Evolutionary conservation across 2,329 filamentous ascomycete genomes (phyloP).

Genomic region (Lachnellula hyalina): DNA sequence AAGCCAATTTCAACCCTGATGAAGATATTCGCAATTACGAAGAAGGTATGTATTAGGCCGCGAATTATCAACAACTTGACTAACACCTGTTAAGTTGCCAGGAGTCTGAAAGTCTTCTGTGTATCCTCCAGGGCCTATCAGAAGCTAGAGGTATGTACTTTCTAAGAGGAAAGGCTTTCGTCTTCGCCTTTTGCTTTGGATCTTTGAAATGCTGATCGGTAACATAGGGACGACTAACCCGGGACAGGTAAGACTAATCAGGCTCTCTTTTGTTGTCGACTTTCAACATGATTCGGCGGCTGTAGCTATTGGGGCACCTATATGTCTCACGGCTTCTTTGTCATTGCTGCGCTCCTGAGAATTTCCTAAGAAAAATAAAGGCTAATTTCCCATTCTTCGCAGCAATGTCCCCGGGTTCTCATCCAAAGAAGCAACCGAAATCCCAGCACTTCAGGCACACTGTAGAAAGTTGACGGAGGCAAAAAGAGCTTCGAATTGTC

Average conservation of each 20-base stretch:
- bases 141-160: conserved; percentile 39
- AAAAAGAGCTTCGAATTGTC: conserved; percentile 39
- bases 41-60: conserved; percentile 21
- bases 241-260: conserved; percentile 36
- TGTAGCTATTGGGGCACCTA: too few relatives aligned
- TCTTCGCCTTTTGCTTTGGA: too few relatives aligned
- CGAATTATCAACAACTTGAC: not conserved
- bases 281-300: too few relatives aligned
- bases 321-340: too few relatives aligned
- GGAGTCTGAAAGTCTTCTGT: conserved; percentile 56
- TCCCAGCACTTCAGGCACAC: conserved; percentile 36
- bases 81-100: conserved; percentile 36
- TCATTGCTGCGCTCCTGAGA: too few relatives aligned
- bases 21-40: conserved; percentile 53
- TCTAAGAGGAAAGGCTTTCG: too few relatives aligned
- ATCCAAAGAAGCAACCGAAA: conserved; percentile 47
- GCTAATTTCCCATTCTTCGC: too few relatives aligned
- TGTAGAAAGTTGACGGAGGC: conserved; percentile 52
- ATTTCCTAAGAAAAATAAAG: too few relatives aligned
- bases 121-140: conserved; percentile 59
- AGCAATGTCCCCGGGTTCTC: conserved; percentile 45
- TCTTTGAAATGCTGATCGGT: too few relatives aligned
- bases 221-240: conserved; percentile 41
- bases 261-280: too few relatives aligned
- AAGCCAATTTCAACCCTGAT: conserved; percentile 48